These are phyloP conservation scores for Paracorniculantispora psalliotae DNA, from an alignment of 2,329 filamentous ascomycete genomes.

Conservation along the genomic window DNA sequence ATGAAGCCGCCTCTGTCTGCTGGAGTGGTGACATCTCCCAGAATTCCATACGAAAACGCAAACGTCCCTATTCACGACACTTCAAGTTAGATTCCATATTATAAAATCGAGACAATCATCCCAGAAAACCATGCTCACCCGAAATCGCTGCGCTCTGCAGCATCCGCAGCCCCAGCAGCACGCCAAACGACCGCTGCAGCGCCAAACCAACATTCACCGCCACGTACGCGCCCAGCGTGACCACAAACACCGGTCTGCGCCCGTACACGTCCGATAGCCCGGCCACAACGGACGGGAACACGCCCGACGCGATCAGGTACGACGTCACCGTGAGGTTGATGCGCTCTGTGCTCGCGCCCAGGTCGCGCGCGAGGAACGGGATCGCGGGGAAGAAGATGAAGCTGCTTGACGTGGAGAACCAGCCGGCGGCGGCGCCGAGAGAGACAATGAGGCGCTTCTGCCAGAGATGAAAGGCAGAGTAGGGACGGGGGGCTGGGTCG, in stretches of 20 bases:
- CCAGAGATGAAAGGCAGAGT: slow-evolving; percentile 12
- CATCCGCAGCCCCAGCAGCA: slow-evolving; percentile 40
- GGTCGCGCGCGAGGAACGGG: slow-evolving; percentile 18
- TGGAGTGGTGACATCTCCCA: slow-evolving; percentile 50
- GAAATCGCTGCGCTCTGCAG: slow-evolving; percentile 44
- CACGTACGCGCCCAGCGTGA: slow-evolving; percentile 39
- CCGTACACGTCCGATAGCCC: slow-evolving; percentile 36
- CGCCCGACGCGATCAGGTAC: slow-evolving; percentile 38
- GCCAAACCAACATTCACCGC: slow-evolving; percentile 39
- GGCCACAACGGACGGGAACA: slow-evolving; percentile 18
- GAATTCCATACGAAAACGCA: slow-evolving; percentile 44
- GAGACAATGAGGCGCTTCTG: slow-evolving; percentile 18
- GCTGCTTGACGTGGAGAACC: slow-evolving; percentile 23
- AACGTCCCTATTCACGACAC: slow-evolving; percentile 38
- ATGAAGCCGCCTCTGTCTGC: slow-evolving; percentile 47
- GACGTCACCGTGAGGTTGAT: slow-evolving; percentile 35
- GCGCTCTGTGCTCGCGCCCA: slow-evolving; percentile 18
- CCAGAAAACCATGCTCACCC: background rate
- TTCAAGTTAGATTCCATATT: too few relatives aligned
- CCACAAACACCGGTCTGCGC: slow-evolving; percentile 40
- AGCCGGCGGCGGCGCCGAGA: slow-evolving; percentile 18
- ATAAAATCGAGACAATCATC: too few relatives aligned
- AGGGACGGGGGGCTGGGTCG: background rate
- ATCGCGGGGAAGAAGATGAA: slow-evolving; percentile 25
- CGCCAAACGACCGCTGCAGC: slow-evolving; percentile 34